Base-by-base conservation (phyloP, 164 flowering plant species). In the Brasenia schreberi region DNA sequence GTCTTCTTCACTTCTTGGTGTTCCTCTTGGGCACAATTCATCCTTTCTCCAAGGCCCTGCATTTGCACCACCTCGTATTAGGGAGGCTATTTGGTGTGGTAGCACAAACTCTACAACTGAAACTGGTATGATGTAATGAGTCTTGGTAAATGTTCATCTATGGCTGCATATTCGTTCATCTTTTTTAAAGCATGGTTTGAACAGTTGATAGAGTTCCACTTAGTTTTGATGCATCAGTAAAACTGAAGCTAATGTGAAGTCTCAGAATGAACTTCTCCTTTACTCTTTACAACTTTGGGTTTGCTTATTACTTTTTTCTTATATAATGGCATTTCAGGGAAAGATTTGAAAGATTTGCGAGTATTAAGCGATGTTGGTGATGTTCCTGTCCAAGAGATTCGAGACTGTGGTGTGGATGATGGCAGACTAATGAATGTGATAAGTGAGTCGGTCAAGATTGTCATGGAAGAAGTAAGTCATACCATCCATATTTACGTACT, bases 31-130 rank as follows among this genome's bases (percentile, higher is more conserved):
- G 59, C 97, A 94, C 65, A 94, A 94, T 67, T 94, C 98, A 42
- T 91, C 98, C 27, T 94, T 91, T 80, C 96, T 94, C 68, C 98
- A 91, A 67, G 98, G 98, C 45, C 97, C 98, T 0, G 98, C 98
- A 19, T 94, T 94, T 83, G 98, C 98, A 62, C 98, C 98, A 67
- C 98, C 98, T 18, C 92, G 92, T 7, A 94, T 94, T 59, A 79
- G 98, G 73, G 98, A 94, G 71, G 96, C 98, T 18, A 91, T 94
- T 56, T 94, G 98, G 98, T 87, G 92, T 78, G 96, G 90, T 52
- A 94, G 98, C 84, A 94, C 98, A 52, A 91, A 94, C 72, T 73
- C 97, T 59, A 72, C 92, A 42, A 94, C 96, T 33, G 98, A 90
- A 89, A 84, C 79, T 88, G 98, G 97, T 88, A 74, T 27, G 18